A percentile compares a stretch with the other conserved stretches of the same genome.
Evolutionary conservation across 768 basidiomycete genomes (phyloP).

Genomic region (Agaricus blazei): DNA sequence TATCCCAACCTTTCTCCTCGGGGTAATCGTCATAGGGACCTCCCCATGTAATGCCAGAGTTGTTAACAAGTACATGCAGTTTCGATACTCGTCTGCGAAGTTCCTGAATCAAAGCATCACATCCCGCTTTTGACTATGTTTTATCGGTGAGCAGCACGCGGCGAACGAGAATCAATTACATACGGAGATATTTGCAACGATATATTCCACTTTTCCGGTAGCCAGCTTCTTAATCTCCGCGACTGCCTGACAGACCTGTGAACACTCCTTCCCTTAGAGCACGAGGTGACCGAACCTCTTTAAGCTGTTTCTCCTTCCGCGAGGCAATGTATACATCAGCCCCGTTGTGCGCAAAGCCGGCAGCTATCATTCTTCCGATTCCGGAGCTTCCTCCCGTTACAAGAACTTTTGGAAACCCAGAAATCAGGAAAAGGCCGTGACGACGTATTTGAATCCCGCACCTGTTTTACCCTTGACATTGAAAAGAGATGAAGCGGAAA

Average conservation of each 20-base stretch:
- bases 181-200: conserved; percentile 71
- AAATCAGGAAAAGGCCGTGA: too few species aligned
- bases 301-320: conserved; percentile 72
- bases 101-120: conserved; percentile 62
- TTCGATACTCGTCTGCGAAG: conserved; percentile 67
- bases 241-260: conserved; percentile 30
- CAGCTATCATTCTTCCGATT: conserved; percentile 81
- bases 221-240: conserved; percentile 57
- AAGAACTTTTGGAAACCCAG: conserved; percentile 40
- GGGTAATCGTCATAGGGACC: conserved; percentile 65
- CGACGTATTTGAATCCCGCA: neutral
- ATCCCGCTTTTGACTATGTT: conserved; percentile 68
- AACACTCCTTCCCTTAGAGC: neutral
- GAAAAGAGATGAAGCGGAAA: conserved; percentile 13
- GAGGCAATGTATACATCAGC: conserved; percentile 89
- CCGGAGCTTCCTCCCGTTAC: conserved; percentile 84
- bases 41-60: conserved; percentile 80
- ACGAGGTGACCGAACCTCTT: conserved; percentile 45
- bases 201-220: conserved; percentile 62
- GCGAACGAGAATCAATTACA: conserved; percentile 21
- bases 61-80: conserved; percentile 81
- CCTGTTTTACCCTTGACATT: conserved; percentile 15
- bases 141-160: neutral
- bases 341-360: conserved; percentile 79
- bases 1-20: conserved; percentile 84